Conservation (phyloP, 768 basidiomycete species). For the Hirschioporus abietinus region DNA sequence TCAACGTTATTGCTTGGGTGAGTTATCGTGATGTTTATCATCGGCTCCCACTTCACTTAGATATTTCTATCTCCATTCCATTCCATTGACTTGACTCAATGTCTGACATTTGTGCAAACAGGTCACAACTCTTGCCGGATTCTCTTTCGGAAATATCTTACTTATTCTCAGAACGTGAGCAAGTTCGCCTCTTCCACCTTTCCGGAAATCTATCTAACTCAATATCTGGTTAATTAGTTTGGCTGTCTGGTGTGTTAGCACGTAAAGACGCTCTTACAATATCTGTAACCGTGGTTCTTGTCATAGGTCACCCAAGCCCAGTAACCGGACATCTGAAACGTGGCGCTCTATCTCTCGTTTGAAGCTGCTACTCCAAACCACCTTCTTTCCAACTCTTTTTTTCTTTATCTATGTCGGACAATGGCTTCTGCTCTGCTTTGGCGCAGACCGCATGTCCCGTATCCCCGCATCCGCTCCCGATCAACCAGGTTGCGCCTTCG, state of each 20-base stretch:
- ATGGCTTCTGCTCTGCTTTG: neutral
- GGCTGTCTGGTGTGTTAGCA: neutral
- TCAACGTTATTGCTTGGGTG: neutral
- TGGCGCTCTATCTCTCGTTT: neutral
- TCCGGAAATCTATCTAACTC: neutral
- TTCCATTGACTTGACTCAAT: neutral
- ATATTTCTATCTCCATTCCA: neutral
- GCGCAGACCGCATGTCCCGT: neutral
- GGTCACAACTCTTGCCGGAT: neutral
- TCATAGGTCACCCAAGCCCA: neutral
- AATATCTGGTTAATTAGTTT: neutral
- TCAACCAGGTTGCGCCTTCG: neutral
- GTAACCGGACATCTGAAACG: neutral
- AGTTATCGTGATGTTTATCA: neutral
- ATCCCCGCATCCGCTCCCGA: neutral
- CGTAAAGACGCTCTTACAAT: neutral
- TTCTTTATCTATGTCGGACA: neutral
- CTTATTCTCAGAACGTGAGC: neutral
- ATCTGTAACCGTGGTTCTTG: neutral
- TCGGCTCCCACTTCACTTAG: neutral
- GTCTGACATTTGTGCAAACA: neutral
- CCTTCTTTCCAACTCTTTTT: neutral
- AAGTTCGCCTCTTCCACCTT: neutral
- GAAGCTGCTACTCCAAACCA: neutral
- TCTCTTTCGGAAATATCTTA: neutral